Percentiles rank a stretch among this genome's conserved stretches.
Evolutionary conservation across 2,329 filamentous ascomycete genomes (phyloP).

Genomic region (Alternaria arborescens): DNA sequence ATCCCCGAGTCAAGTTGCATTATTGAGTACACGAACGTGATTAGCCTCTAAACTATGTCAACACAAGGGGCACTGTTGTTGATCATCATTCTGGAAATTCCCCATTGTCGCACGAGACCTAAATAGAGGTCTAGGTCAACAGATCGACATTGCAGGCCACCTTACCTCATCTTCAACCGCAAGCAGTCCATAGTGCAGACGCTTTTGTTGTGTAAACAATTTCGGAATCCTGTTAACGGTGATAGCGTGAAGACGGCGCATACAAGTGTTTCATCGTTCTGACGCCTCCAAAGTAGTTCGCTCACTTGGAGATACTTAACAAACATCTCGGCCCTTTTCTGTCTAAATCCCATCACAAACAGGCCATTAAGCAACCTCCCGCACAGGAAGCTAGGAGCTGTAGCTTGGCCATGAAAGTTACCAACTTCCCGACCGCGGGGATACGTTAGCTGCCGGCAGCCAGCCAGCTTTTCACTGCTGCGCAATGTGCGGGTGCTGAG

Average conservation of each 20-base stretch:
- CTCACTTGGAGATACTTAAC: conserved; percentile 5
- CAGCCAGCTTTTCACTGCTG: conserved; percentile 5
- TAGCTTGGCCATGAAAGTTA: conserved; percentile 7
- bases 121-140: conserved; percentile 5
- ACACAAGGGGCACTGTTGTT: background rate
- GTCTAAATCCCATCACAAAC: conserved; percentile 1
- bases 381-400: conserved; percentile 6
- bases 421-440: conserved; percentile 10
- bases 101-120: conserved; percentile 3
- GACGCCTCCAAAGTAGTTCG: conserved; percentile 1
- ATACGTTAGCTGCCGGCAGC: conserved; percentile 13
- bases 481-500: background rate
- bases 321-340: conserved; percentile 3
- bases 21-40: background rate
- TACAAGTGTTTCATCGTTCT: conserved; percentile 3
- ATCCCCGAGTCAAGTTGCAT: conserved; percentile 1
- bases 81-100: conserved; percentile 3
- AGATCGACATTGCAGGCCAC: conserved; percentile 10
- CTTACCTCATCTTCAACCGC: conserved; percentile 2
- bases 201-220: conserved; percentile 1
- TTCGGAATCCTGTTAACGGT: background rate
- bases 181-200: conserved; percentile 1
- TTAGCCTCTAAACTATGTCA: background rate
- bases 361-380: background rate
- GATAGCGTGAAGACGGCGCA: conserved; percentile 4